Evolutionary conservation across 2,329 filamentous ascomycete species (phyloP).

Genomic region (Coccinonectria pachysandricola): DNA sequence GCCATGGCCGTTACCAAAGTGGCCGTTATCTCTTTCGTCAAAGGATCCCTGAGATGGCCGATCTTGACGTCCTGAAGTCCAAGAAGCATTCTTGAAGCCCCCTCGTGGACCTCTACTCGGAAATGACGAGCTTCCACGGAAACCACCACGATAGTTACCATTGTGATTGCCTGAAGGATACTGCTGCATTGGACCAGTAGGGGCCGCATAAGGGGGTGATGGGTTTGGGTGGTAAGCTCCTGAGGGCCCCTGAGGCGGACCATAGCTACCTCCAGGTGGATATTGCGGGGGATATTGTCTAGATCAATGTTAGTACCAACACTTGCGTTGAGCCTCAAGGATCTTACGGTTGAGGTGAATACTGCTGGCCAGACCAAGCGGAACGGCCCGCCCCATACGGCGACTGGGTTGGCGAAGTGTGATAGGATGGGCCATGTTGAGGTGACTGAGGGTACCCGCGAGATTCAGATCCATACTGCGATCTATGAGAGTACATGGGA

Average conservation of each 20-base stretch:
- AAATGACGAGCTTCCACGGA: constrained; percentile 49
- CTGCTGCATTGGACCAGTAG: constrained; percentile 47
- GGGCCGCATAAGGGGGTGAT: constrained; percentile 41
- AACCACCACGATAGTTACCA: constrained; percentile 41
- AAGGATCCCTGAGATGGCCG: constrained; percentile 13
- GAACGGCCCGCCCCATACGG: constrained; percentile 30
- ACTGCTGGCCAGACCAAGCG: constrained; percentile 28
- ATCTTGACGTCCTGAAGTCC: constrained; percentile 41
- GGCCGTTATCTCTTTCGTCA: constrained; percentile 12
- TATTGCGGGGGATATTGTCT: constrained; percentile 56
- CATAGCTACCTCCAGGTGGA: constrained; percentile 38
- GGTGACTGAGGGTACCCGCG: constrained; percentile 31
- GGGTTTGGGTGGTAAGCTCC: constrained; percentile 42
- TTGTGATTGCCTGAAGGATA: constrained; percentile 37
- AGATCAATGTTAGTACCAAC: constrained; percentile 3
- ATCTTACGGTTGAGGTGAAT: constrained; percentile 32
- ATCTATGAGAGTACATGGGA: constrained; percentile 26
- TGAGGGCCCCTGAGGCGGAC: constrained; percentile 41
- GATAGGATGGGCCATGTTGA: constrained; percentile 33
- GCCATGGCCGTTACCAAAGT: constrained; percentile 12
- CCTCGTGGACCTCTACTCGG: constrained; percentile 45
- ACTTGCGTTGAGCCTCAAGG: background rate
- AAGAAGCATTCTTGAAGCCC: constrained; percentile 59
- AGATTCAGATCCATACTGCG: constrained; percentile 27
- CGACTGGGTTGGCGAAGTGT: constrained; percentile 35